phyloP scores from a whole-genome alignment of 164 flowering plant species.

The Chloranthus sessilifolius region DNA sequence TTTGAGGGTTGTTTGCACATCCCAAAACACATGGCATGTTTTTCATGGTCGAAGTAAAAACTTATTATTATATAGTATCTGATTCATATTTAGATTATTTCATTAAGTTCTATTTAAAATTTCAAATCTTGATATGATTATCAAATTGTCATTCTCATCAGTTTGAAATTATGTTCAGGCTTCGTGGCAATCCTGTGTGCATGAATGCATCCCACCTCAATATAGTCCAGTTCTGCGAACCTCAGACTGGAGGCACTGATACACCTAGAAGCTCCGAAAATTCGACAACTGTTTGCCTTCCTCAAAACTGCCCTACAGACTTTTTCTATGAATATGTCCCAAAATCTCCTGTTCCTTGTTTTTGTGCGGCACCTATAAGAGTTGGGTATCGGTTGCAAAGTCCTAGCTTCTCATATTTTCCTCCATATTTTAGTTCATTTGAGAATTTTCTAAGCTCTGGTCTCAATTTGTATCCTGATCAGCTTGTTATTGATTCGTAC shows the following conservation, averaged over 20 bases:
- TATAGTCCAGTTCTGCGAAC: constrained; percentile 36
- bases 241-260: constrained; percentile 15
- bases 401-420: constrained; percentile 71
- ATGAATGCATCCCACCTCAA: constrained; percentile 31
- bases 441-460: constrained; percentile 43
- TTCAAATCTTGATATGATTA: too few relatives aligned
- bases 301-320: constrained; percentile 42
- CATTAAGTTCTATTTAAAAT: not conserved
- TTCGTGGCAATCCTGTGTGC: constrained; percentile 73
- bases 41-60: not conserved
- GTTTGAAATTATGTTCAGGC: constrained; percentile 66
- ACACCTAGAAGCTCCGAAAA: constrained; percentile 4
- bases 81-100: not conserved
- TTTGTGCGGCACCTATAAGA: constrained; percentile 68
- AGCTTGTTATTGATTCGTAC: constrained; percentile 38
- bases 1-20: not conserved
- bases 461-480: constrained; percentile 42
- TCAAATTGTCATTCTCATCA: too few relatives aligned
- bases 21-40: not conserved
- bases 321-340: constrained; percentile 44
- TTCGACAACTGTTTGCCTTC: constrained; percentile 22
- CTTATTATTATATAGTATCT: not conserved
- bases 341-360: constrained; percentile 44
- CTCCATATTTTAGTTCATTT: constrained; percentile 38
- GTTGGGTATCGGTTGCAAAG: constrained; percentile 85